Base-by-base conservation (phyloP, 2,329 filamentous ascomycete species). In the Aspergillus unguis region DNA sequence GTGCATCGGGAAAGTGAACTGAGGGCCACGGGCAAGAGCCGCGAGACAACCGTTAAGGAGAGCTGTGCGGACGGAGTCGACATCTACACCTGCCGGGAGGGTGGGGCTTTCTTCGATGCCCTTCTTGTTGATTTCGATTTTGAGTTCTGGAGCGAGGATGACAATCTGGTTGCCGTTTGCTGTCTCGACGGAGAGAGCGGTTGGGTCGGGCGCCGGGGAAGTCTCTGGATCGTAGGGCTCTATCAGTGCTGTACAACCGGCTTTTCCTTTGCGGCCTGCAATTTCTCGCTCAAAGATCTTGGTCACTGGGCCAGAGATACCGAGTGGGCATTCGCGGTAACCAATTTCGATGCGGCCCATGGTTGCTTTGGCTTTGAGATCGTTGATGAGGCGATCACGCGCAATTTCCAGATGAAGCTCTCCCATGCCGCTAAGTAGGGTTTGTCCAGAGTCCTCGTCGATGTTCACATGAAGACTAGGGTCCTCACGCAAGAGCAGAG, bases 321-420 rank as follows among this genome's bases (percentile, higher is more conserved):
- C 75, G 0, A 84, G 82, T 7, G 94, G 76, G 44, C 85, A 87
- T 73, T 99, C 94, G 50, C 95, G 87, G 72, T 97, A 99, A 60
- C 95, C 91, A 55, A 99, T 96, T 63, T 96, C 89, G 57, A 99
- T 95, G 48, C 85, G 86, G 9, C 92, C 92, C 77, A 96, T 96
- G 17, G 75, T 85, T 57, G 79, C 91, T 80, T 84, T 96, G 70
- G 78, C 90, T 69, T 94, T 95, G 73, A 96, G 86, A 65, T 95
- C 90, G 48, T 90, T 88, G 59, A 94, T 85, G 7, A 99, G 82
- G 40, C 92, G 84, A 70, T 97, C 90, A 45, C 90, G 79, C 0
- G 92, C 92, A 44, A 99, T 94, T 63, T 99, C 94, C 1, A 99
- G 80, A 71, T 99, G 94, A 28, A 99, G 81, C 64, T 95, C 90